phyloP scores from a whole-genome alignment of 1,284 basidiomycete genomes.

The Schizophyllum amplum region DNA sequence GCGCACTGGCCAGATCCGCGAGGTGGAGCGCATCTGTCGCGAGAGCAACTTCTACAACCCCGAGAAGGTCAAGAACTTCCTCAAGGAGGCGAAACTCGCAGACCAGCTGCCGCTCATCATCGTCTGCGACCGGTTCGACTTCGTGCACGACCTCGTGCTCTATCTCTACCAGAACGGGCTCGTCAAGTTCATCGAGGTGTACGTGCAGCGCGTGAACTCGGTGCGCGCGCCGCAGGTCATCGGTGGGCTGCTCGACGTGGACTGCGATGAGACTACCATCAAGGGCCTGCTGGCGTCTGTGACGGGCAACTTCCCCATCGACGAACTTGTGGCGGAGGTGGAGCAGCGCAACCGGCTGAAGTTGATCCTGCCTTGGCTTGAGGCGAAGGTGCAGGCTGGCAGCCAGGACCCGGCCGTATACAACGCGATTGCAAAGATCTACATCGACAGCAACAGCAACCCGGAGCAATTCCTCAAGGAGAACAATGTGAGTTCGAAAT shows the following conservation, averaged over 20 bases:
- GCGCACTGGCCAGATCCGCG: slow-evolving; percentile 95
- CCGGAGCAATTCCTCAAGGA: slow-evolving; percentile 98
- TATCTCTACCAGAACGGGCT: slow-evolving; percentile 99
- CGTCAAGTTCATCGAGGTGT: slow-evolving; percentile 97
- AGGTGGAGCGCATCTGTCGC: slow-evolving; percentile 97
- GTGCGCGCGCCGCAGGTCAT: slow-evolving; percentile 97
- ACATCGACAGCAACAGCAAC: slow-evolving; percentile 98
- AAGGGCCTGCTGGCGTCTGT: slow-evolving; percentile 92
- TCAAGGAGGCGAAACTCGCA: slow-evolving; percentile 94
- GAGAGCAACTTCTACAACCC: slow-evolving; percentile 98
- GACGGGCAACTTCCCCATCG: slow-evolving; percentile 95
- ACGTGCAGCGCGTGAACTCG: slow-evolving; percentile 98
- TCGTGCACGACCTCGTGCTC: slow-evolving; percentile 97
- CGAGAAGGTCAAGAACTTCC: slow-evolving; percentile 99
- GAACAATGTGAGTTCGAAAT: slow-evolving; percentile 69
- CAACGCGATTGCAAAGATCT: slow-evolving; percentile 98
- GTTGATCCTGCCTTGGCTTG: slow-evolving; percentile 95
- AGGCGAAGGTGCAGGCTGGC: slow-evolving; percentile 86
- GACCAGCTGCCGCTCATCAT: slow-evolving; percentile 99
- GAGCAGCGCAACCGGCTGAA: slow-evolving; percentile 96
- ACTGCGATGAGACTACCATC: slow-evolving; percentile 96
- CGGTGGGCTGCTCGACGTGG: slow-evolving; percentile 94
- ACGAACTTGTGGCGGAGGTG: slow-evolving; percentile 96
- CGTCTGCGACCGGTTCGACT: slow-evolving; percentile 99
- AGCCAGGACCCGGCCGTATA: slow-evolving; percentile 90